phyloP scores from a whole-genome alignment of 2,329 filamentous ascomycete species.

The Pestalotiopsis sp. region DNA sequence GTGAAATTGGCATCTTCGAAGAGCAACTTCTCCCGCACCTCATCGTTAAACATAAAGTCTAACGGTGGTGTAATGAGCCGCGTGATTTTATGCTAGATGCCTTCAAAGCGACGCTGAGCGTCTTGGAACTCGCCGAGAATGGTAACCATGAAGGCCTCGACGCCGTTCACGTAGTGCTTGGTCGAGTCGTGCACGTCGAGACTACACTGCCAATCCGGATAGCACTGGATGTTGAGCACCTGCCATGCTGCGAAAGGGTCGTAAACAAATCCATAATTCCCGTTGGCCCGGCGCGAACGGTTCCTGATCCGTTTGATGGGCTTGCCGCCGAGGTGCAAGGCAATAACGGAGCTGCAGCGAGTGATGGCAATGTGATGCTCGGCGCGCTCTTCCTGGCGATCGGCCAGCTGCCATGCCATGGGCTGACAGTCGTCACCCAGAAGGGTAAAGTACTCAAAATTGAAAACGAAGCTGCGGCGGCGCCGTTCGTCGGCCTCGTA shows the following conservation, averaged over 20 bases:
- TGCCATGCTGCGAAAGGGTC: constrained; percentile 3
- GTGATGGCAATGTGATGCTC: neutral
- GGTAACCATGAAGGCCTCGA: constrained; percentile 1
- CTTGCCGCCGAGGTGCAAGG: neutral
- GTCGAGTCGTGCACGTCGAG: neutral
- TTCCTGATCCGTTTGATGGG: constrained; percentile 1
- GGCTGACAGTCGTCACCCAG: neutral
- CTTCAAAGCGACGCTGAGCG: neutral
- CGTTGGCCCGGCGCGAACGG: neutral
- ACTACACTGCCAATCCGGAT: neutral
- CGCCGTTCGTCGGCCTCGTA: neutral
- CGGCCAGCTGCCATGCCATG: neutral
- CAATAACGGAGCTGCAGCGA: neutral
- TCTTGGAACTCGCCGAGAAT: neutral
- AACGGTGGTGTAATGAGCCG: neutral
- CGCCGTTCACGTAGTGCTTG: constrained; percentile 4
- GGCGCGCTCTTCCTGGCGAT: neutral
- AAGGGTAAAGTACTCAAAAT: constrained; percentile 1
- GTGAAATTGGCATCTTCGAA: constrained; percentile 4
- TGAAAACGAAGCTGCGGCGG: constrained; percentile 2
- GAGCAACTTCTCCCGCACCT: neutral
- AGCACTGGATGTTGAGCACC: constrained; percentile 3
- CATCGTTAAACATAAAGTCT: constrained; percentile 3
- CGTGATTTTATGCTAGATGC: neutral
- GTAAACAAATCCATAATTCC: neutral